Evolutionary conservation across 1,284 basidiomycete genomes (phyloP), one percentile per base, ranked within the genome.

Genomic region (Fomitopsis betulina): DNA sequence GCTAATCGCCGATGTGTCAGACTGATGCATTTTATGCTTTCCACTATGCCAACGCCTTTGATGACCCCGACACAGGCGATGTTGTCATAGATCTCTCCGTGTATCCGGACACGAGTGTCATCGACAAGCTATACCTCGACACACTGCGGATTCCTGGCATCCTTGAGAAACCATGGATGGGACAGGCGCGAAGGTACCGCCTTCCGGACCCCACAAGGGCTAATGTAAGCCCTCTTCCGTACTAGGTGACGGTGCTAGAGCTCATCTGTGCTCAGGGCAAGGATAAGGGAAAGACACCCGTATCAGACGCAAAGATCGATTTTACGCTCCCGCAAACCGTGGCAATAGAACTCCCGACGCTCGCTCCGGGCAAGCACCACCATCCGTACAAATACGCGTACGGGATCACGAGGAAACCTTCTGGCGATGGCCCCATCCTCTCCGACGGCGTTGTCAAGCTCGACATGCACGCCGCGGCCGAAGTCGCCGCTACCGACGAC

Each of bases 21-120:
- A 70, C 70, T 33, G 68, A 70, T 33, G 68, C 73, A 0, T 76
- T 76, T 65, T 76, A 75, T 61, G 69, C 62, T 54, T 76, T 76
- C 66, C 74, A 76, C 55, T 60, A 65, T 15, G 9, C 75, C 59
- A 76, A 76, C 27, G 71, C 75, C 1, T 76, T 68, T 65, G 74
- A 75, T 45, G 74, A 75, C 43, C 58, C 69, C 32, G 60, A 60
- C 3, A 67, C 70, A 27, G 62, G 64, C 40, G 72, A 74, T 60
- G 64, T 76, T 55, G 42, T 75, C 40, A 69, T 75, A 15, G 75
- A 76, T 58, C 65, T 76, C 40, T 66, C 72, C 2, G 66, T 68
- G 21, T 76, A 75, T 62, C 58, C 70, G 21, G 68, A 75, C 45
- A 63, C 71, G 27, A 58, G 59, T 4, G 57, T 69, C 65, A 68